Evolutionary conservation across 257 asterid species (phyloP).

Genomic region (Capsicum chinense): DNA sequence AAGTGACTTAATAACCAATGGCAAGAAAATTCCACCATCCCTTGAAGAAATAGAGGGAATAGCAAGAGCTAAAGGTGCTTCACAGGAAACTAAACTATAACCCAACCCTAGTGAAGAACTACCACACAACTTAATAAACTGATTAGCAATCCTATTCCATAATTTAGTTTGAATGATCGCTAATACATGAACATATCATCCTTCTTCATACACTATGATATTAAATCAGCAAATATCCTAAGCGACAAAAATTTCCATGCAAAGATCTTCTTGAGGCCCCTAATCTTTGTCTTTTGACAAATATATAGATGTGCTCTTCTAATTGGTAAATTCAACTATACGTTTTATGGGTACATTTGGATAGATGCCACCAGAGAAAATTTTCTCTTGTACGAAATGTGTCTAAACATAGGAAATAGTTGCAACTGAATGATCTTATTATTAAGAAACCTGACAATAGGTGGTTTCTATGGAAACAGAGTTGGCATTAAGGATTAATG

Average conservation of each 20-base stretch:
- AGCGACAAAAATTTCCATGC: no score
- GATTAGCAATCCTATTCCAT: conserved; percentile 90
- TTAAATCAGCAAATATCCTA: no score
- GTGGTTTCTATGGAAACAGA: background rate
- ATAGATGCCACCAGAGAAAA: no score
- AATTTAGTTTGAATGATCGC: conserved; percentile 70
- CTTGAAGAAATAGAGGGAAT: conserved; percentile 94
- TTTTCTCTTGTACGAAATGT: no score
- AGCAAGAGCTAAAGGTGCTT: conserved; percentile 92
- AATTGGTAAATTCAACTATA: no score
- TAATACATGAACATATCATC: background rate
- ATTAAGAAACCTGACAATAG: background rate
- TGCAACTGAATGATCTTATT: background rate
- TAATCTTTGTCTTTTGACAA: no score
- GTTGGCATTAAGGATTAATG: background rate
- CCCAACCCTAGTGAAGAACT: conserved; percentile 88
- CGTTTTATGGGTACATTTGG: no score
- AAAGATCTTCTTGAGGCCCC: no score
- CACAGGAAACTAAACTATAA: conserved; percentile 92
- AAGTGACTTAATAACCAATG: conserved; percentile 75
- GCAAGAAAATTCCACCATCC: conserved; percentile 94
- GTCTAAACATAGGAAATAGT: no score
- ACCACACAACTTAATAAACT: conserved; percentile 82
- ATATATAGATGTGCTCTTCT: no score
- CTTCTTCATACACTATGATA: no score